Base-by-base conservation (phyloP, 2,329 filamentous ascomycete species). In the Fusarium nanum region DNA sequence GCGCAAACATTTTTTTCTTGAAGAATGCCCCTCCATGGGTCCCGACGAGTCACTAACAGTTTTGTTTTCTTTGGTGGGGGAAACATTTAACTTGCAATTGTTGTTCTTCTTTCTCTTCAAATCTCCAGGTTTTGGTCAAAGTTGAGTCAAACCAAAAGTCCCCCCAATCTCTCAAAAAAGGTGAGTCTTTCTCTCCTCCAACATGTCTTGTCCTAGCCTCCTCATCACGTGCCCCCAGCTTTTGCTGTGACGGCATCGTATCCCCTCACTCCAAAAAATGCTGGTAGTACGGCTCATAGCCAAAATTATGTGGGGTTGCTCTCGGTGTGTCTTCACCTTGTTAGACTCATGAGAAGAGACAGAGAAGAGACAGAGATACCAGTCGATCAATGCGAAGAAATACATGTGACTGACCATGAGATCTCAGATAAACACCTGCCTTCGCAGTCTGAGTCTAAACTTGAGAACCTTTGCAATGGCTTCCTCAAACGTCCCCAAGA, bases 401-500 rank as follows among this genome's bases (percentile, higher is more conserved):
- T 27, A 62, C 56, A 53, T 54, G 64, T 60, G 70, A 49, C 55
- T 62, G 27, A 56, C 48, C 9, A 68, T 67, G 48, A 56, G 28
- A 50, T n/a, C 54, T 56, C 58, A 72, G 63, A 63, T 56, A 56
- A 23, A 14, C 22, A 28, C 64, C 25, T 57, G 54, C 55, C 46
- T 53, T 46, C 55, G 54, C 53, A 55, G 47, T 54, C 44, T 67
- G 47, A 53, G 13, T 42, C 23, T 53, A 53, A 53, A 53, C 49
- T 42, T 53, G 13, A 52, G 27, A 48, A 56, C 30, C 30, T 67
- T 67, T 56, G 55, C 71, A 59, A 80, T 78, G 77, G 76, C 77
- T 52, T 70, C 76, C 9, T 70, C 74, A 60, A 75, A 73, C n/a
- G 81, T 83, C 23, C 87, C 85, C 74, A 89, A 89, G 81, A 89